These are phyloP conservation scores for Penicillium bovifimosum DNA, from an alignment of 495 filamentous ascomycete species.

Conservation along the genomic window DNA sequence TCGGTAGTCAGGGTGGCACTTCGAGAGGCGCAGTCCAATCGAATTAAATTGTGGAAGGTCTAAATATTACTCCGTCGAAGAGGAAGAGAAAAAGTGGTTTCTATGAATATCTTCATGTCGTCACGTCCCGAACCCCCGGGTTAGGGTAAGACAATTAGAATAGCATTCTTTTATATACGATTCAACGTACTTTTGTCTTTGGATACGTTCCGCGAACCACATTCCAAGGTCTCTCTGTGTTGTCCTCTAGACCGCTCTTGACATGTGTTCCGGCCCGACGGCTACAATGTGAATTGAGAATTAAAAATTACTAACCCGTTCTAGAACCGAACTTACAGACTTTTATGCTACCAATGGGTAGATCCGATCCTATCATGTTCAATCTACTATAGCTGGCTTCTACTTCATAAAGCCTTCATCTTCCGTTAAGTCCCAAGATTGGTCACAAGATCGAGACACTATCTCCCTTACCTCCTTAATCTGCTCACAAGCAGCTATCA, in stretches of 20 bases:
- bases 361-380: too few relatives aligned
- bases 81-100: not conserved
- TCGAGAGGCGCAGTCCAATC: not conserved
- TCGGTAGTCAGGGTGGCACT: not conserved
- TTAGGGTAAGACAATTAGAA: conserved; percentile 1
- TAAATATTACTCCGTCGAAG: not conserved
- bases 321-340: too few relatives aligned
- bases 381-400: too few relatives aligned
- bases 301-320: too few relatives aligned
- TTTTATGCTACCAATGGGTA: too few relatives aligned
- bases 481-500: too few relatives aligned
- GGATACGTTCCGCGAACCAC: not conserved
- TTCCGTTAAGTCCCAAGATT: too few relatives aligned
- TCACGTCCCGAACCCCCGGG: not conserved
- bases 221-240: conserved; percentile 6
- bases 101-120: conserved; percentile 3
- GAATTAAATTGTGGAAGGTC: not conserved
- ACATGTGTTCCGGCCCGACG: conserved; percentile 8
- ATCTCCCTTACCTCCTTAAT: too few relatives aligned
- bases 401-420: too few relatives aligned
- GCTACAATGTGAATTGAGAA: not conserved
- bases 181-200: not conserved
- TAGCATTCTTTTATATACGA: not conserved
- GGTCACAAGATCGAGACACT: too few relatives aligned
- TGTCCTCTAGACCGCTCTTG: conserved; percentile 11